Base-by-base conservation (phyloP, 2,329 filamentous ascomycete genomes). In the Aspergillus jensenii region DNA sequence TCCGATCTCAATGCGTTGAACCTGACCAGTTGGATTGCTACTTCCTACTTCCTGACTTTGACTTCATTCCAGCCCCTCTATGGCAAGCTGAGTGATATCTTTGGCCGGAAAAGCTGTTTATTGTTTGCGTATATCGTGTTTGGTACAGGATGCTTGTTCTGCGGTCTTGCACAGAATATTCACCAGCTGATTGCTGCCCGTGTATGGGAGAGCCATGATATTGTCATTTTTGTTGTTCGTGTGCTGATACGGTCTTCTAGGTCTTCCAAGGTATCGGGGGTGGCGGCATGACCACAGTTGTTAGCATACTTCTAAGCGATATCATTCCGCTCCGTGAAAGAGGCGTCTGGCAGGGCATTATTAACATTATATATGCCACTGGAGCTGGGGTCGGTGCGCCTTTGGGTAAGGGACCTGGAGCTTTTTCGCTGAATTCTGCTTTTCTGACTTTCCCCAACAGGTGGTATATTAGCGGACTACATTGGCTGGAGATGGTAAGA, bases 1-100 rank as follows among this genome's bases (percentile, higher is more conserved):
- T 90, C 83, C 56, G 90, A 93, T 62, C 77, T 93, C 27, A 80
- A 90, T 52, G 88, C 90, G 1, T 79, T 93, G 52, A 90, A 89
- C 68, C 84, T 84, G 63, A 91, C 89, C 4, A 88, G 85, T 52
- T 92, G 90, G 89, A 88, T 92, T 58, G 88, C 88, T 27, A 86
- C 84, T 25, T 81, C 81, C 31, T 82, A 93, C 71, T 89, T 91
- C 66, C 79, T 93, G 52, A 90, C 89, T 1, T 75, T 90, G 52
- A 90, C 89, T 3, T 87, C 87, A 21, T 90, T 89, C 65, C 90
- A 93, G 69, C 90, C 89, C 63, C 59, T 88, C 70, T 84, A 82
- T 59, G 83, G 81, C 0, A 85, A 86, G 63, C 66, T 86, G n/a
- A 84, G 82, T 62, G 82, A 85, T 65, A 81, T 85, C 15, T 87